Conservation (phyloP, 2,329 filamentous ascomycete species). For the Aurifilum marmelostoma region DNA sequence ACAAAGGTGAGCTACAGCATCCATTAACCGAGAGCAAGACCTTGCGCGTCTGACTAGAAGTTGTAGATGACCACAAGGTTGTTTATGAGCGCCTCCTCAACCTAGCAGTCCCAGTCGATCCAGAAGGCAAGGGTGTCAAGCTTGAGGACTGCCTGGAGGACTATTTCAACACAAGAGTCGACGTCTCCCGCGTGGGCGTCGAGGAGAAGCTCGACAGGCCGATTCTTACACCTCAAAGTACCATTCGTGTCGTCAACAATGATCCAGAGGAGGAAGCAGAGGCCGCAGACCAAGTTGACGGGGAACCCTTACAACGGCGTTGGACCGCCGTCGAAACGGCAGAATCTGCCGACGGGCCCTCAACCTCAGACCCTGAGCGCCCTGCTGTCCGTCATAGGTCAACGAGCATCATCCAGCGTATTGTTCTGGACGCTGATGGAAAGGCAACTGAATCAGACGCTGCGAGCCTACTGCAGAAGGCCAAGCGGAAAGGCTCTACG, state of each 20-base stretch:
- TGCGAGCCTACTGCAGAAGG: slow-evolving; percentile 47
- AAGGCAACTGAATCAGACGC: slow-evolving; percentile 48
- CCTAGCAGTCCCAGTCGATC: slow-evolving; percentile 81
- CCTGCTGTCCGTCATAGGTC: slow-evolving; percentile 52
- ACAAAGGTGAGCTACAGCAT: slow-evolving; percentile 37
- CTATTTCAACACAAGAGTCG: slow-evolving; percentile 93
- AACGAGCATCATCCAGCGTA: slow-evolving; percentile 64
- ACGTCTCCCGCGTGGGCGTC: slow-evolving; percentile 75
- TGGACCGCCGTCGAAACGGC: slow-evolving; percentile 38
- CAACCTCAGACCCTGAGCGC: slow-evolving; percentile 34
- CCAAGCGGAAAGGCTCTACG: slow-evolving; percentile 51
- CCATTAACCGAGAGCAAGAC: not conserved
- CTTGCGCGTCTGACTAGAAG: not conserved
- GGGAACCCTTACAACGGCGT: slow-evolving; percentile 39
- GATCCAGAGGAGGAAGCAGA: slow-evolving; percentile 22
- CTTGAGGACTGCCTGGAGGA: slow-evolving; percentile 90
- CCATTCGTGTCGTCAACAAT: slow-evolving; percentile 41
- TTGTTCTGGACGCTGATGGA: slow-evolving; percentile 57
- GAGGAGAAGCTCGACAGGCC: slow-evolving; percentile 49
- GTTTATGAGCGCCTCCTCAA: slow-evolving; percentile 90
- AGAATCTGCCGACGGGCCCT: slow-evolving; percentile 30
- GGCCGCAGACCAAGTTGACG: slow-evolving; percentile 30
- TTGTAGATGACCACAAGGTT: slow-evolving; percentile 87
- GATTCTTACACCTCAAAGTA: slow-evolving; percentile 36
- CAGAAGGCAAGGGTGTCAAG: slow-evolving; percentile 71